Evolutionary conservation across 805 yeast genomes (phyloP).

Genomic region (Kodamaea laetipori): DNA sequence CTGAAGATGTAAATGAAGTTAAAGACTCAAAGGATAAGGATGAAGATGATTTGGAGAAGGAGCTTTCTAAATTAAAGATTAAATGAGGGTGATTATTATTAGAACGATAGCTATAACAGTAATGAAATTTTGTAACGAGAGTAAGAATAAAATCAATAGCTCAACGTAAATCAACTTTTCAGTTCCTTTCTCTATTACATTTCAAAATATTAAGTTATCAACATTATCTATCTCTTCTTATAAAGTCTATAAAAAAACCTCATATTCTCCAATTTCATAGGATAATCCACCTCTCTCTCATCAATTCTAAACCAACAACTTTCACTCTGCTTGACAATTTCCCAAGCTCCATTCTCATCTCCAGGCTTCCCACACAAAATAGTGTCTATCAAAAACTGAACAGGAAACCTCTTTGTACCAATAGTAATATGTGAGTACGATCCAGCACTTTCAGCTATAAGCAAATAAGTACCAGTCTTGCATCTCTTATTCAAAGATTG

Average conservation of each 20-base stretch:
- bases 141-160: not conserved
- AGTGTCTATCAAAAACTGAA: constrained; percentile 77
- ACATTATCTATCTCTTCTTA: constrained; percentile 40
- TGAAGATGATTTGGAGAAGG: constrained; percentile 10
- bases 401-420: constrained; percentile 78
- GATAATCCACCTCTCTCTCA: constrained; percentile 53
- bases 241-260: constrained; percentile 80
- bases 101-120: not conserved
- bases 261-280: constrained; percentile 80
- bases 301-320: constrained; percentile 77
- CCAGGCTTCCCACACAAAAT: constrained; percentile 57
- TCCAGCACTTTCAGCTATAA: constrained; percentile 87
- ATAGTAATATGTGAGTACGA: constrained; percentile 79
- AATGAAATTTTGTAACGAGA: not conserved
- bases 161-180: no score
- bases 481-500: constrained; percentile 55
- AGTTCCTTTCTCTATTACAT: not conserved
- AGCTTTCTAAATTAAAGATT: constrained; percentile 14
- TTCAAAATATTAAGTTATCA: no score
- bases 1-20: not conserved
- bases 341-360: constrained; percentile 59
- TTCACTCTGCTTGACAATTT: constrained; percentile 62
- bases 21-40: constrained; percentile 11
- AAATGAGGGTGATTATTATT: not conserved
- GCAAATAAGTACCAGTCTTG: constrained; percentile 55